Conservation (phyloP, 306 rosid genomes). For the Pyrus communis region DNA sequence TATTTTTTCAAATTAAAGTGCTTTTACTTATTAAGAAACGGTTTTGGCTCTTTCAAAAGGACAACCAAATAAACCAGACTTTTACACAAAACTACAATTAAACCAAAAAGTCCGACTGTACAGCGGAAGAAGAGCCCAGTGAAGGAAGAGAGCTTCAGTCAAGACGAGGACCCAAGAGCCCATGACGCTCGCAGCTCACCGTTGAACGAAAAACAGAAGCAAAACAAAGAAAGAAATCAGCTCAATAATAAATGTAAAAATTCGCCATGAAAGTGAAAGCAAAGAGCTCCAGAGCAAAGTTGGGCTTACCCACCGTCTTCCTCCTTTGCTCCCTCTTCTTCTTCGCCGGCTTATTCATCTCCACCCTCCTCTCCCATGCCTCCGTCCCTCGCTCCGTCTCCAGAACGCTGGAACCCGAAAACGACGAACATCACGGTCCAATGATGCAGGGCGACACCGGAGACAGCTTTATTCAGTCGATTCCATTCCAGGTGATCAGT, state of each 20-base stretch:
- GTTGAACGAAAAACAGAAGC: neutral
- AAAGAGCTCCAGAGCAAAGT: slow-evolving; percentile 6
- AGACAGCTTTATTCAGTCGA: slow-evolving; percentile 10
- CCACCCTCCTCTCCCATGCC: slow-evolving; percentile 12
- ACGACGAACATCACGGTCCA: neutral
- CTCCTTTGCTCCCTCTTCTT: slow-evolving; percentile 15
- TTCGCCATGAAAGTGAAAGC: slow-evolving; percentile 14
- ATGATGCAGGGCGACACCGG: slow-evolving; percentile 22
- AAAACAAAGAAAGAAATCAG: neutral
- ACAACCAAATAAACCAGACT: too few relatives aligned
- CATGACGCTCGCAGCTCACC: neutral
- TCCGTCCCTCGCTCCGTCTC: neutral
- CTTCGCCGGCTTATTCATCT: slow-evolving; percentile 6
- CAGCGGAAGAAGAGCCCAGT: neutral
- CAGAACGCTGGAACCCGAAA: slow-evolving; percentile 15
- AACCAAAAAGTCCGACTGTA: neutral
- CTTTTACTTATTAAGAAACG: too few relatives aligned
- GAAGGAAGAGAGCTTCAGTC: neutral
- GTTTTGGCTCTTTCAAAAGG: too few relatives aligned
- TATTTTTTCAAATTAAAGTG: too few relatives aligned
- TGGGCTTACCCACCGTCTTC: slow-evolving; percentile 7
- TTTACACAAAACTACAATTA: too few relatives aligned
- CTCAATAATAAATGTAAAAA: neutral
- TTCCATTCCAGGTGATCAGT: slow-evolving; percentile 31
- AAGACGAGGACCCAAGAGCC: neutral